Percentiles rank a stretch among this genome's conserved stretches.
phyloP scores from a whole-genome alignment of 176 grass and related monocot species.

The Carex kokanica region DNA sequence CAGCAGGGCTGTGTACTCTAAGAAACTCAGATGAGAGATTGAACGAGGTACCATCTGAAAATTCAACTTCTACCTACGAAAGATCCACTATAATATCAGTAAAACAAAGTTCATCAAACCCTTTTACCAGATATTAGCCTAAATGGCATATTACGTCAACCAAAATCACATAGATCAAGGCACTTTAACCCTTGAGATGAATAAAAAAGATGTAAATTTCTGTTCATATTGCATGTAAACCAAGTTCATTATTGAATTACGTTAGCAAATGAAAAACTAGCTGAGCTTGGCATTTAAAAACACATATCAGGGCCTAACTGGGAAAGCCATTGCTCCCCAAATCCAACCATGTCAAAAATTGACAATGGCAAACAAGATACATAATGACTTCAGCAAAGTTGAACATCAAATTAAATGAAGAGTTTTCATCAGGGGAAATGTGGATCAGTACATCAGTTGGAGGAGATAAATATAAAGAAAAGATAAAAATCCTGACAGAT shows the following conservation, averaged over 20 bases:
- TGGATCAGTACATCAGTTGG: neutral
- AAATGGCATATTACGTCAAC: neutral
- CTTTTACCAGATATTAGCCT: neutral
- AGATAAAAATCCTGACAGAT: neutral
- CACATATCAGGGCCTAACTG: neutral
- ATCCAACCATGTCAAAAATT: neutral
- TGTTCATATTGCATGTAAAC: neutral
- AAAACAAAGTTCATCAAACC: neutral
- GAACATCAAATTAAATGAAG: neutral
- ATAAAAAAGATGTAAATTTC: neutral
- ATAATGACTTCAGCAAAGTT: neutral
- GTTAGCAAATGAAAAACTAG: constrained; percentile 6
- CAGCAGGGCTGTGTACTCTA: constrained; percentile 79
- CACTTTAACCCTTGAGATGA: neutral
- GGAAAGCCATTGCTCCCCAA: neutral
- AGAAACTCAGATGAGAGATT: constrained; percentile 87
- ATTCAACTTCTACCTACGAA: constrained; percentile 69
- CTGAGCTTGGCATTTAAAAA: neutral
- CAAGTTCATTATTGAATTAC: neutral
- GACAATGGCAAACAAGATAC: neutral
- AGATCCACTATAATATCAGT: neutral
- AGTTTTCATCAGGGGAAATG: neutral
- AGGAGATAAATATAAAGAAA: neutral
- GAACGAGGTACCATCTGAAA: constrained; percentile 62
- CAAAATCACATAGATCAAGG: neutral